A percentile compares a stretch with the other conserved stretches of the same genome.
Evolutionary conservation across 2,329 filamentous ascomycete species (phyloP).

Genomic region (Ceratocystis eucalypticola): DNA sequence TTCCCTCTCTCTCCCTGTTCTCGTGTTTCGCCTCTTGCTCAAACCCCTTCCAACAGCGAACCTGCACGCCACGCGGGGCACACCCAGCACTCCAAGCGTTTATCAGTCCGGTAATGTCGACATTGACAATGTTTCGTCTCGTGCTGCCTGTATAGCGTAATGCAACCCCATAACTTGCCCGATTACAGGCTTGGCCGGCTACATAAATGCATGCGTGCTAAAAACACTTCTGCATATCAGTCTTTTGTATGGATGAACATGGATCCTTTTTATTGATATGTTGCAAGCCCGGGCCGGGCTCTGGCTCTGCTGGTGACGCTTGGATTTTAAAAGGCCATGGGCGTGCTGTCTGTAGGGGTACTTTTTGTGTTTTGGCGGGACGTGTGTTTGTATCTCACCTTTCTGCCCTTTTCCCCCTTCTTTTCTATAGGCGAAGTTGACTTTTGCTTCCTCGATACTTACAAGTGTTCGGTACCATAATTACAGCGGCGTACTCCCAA

Average conservation of each 20-base stretch:
- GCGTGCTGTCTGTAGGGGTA: background rate
- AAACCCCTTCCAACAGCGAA: background rate
- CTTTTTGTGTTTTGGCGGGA: background rate
- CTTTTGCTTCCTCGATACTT: background rate
- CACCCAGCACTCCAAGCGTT: background rate
- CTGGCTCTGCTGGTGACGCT: background rate
- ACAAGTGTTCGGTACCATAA: background rate
- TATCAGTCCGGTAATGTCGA: conserved; percentile 4
- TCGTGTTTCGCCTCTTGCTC: background rate
- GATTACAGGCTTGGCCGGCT: too few relatives aligned
- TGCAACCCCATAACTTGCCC: too few relatives aligned
- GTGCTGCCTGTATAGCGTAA: background rate
- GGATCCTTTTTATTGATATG: conserved; percentile 5
- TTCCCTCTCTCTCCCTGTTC: background rate
- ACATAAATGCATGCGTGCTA: background rate
- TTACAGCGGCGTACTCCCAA: background rate
- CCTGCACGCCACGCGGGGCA: background rate
- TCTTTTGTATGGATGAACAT: conserved; percentile 5
- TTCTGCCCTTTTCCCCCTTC: background rate
- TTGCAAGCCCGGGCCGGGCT: background rate
- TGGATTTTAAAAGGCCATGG: background rate
- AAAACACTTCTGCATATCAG: background rate
- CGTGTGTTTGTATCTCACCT: background rate
- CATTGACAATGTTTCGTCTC: conserved; percentile 1
- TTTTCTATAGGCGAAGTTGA: background rate